Conservation (phyloP, 192 early-diverging fungal genomes). For the Cladochytrium replicatum region DNA sequence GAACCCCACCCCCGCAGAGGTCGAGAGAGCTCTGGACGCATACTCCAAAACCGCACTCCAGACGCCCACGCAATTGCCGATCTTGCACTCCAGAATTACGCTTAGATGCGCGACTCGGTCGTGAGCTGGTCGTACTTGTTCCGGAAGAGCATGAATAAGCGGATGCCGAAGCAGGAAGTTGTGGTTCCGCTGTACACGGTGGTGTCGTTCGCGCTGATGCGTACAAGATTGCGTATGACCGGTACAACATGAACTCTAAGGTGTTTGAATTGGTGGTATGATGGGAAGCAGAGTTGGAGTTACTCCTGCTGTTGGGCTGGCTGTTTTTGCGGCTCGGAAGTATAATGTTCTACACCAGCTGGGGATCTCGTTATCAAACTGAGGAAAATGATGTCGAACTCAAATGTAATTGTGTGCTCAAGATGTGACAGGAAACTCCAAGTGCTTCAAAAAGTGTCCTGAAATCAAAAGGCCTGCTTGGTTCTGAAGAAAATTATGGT, state of each 20-base stretch:
- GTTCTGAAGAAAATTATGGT: too few species aligned
- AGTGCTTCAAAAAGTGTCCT: too few species aligned
- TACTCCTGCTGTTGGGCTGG: too few species aligned
- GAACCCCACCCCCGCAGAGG: constrained; percentile 20
- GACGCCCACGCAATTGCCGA: constrained; percentile 87
- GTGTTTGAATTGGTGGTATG: constrained; percentile 17
- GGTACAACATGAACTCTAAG: constrained; percentile 19
- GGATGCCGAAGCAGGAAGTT: constrained; percentile 48
- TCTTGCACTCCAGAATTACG: constrained; percentile 89
- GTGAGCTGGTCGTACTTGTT: constrained; percentile 59
- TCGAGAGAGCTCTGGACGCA: constrained; percentile 56
- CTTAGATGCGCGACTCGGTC: constrained; percentile 85
- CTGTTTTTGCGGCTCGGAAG: too few species aligned
- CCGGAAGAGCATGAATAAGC: constrained; percentile 66
- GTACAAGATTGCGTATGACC: constrained; percentile 54
- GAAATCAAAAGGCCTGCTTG: too few species aligned
- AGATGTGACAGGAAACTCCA: too few species aligned
- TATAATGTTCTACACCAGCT: too few species aligned
- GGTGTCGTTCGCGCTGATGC: constrained; percentile 83
- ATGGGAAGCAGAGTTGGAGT: too few species aligned
- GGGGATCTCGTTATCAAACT: too few species aligned
- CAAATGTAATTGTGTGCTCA: too few species aligned
- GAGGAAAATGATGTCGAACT: too few species aligned
- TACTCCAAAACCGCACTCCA: constrained; percentile 60
- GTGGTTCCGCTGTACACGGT: constrained; percentile 92